A percentile compares a stretch with the other conserved stretches of the same genome.
These are phyloP conservation scores for Brassica carinata DNA, from an alignment of 345 rosid species.

Conservation along the genomic window DNA sequence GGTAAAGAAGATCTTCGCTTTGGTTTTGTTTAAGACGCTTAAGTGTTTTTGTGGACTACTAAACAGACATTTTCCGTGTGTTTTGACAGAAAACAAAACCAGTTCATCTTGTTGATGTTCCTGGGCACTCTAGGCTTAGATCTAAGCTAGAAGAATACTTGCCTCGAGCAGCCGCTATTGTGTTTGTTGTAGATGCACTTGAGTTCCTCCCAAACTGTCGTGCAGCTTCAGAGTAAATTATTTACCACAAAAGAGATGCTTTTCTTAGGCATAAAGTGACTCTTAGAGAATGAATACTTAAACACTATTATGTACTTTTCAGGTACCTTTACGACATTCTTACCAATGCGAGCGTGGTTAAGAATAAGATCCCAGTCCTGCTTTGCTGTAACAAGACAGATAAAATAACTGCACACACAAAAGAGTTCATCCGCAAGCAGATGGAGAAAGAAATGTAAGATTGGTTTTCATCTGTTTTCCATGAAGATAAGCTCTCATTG, in stretches of 20 bases:
- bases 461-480: neutral
- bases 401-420: conserved; percentile 92
- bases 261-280: conserved; percentile 1
- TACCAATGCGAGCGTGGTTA: conserved; percentile 73
- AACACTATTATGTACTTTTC: conserved; percentile 15
- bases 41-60: conserved; percentile 3
- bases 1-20: conserved; percentile 45
- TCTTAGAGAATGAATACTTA: neutral
- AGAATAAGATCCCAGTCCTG: conserved; percentile 74
- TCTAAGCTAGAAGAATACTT: conserved; percentile 79
- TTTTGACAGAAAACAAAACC: conserved; percentile 61
- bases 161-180: conserved; percentile 84
- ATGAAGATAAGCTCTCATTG: neutral
- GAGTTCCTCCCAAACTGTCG: conserved; percentile 82
- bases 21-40: neutral
- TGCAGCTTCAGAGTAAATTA: conserved; percentile 67
- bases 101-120: conserved; percentile 88
- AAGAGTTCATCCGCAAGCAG: conserved; percentile 89
- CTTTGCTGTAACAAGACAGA: conserved; percentile 92
- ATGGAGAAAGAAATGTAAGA: conserved; percentile 93
- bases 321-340: conserved; percentile 91
- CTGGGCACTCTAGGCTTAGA: conserved; percentile 89
- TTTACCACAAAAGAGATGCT: neutral
- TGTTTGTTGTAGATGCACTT: conserved; percentile 86
- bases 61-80: neutral